Percentiles rank a stretch among this genome's conserved stretches.
Evolutionary conservation across 495 filamentous ascomycete species (phyloP).

Genomic region (Aspergillus sclerotiicarbonarius): DNA sequence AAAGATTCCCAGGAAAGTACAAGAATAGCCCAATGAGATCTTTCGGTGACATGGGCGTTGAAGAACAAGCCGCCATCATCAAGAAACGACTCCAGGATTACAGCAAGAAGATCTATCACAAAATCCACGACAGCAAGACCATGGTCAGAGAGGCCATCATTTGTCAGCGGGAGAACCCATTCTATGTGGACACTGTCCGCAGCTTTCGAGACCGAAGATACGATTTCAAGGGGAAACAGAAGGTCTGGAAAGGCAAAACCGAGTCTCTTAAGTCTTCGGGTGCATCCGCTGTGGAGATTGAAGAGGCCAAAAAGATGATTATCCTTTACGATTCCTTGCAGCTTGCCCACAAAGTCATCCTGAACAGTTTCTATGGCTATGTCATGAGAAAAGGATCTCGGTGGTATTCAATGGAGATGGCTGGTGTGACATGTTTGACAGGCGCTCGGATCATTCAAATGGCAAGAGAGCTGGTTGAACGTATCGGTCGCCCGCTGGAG

Average conservation of each 20-base stretch:
- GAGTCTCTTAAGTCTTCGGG: slow-evolving; percentile 80
- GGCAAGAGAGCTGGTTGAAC: slow-evolving; percentile 89
- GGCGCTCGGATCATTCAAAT: slow-evolving; percentile 97
- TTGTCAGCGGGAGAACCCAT: slow-evolving; percentile 97
- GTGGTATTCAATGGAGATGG: slow-evolving; percentile 99
- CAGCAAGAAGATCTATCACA: slow-evolving; percentile 99
- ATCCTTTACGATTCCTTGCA: slow-evolving; percentile 94
- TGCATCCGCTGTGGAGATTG: slow-evolving; percentile 72
- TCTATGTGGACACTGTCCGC: slow-evolving; percentile 95
- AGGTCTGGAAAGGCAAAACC: slow-evolving; percentile 96
- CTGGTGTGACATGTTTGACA: slow-evolving; percentile 95
- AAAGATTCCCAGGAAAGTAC: slow-evolving; percentile 76
- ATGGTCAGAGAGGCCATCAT: slow-evolving; percentile 96
- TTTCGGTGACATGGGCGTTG: slow-evolving; percentile 76
- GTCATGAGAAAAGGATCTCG: slow-evolving; percentile 98
- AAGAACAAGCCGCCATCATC: slow-evolving; percentile 78
- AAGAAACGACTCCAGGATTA: slow-evolving; percentile 90
- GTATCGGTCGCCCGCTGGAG: slow-evolving; percentile 89
- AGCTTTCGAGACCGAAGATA: slow-evolving; percentile 95
- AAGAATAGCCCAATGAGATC: slow-evolving; percentile 67
- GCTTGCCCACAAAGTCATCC: slow-evolving; percentile 96
- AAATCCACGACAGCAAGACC: slow-evolving; percentile 93
- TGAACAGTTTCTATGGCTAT: slow-evolving; percentile 99
- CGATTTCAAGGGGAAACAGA: slow-evolving; percentile 97
- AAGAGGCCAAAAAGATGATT: slow-evolving; percentile 98